Conservation (phyloP, 495 filamentous ascomycete genomes). For the Aspergillus baeticus region DNA sequence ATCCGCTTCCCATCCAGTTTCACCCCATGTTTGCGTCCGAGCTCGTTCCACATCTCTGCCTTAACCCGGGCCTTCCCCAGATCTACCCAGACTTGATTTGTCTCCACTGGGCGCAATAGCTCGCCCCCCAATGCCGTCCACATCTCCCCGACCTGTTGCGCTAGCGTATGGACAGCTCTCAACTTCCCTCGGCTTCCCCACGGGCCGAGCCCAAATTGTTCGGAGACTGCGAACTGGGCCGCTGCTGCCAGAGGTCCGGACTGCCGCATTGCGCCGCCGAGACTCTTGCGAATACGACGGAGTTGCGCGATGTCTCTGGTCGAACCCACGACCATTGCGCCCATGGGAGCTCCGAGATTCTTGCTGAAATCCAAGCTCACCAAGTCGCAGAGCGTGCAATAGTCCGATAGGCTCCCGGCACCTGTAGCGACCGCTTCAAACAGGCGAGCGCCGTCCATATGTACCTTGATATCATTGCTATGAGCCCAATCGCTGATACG, state of each 20-base stretch:
- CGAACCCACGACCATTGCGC: neutral
- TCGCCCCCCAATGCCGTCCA: neutral
- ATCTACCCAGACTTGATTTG: neutral
- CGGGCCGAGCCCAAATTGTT: neutral
- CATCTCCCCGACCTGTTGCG: neutral
- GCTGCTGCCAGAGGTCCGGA: neutral
- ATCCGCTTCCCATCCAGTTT: conserved; percentile 1
- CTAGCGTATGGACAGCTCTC: neutral
- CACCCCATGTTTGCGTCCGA: neutral
- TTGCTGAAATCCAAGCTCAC: conserved; percentile 1
- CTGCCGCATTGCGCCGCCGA: neutral
- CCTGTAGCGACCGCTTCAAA: neutral
- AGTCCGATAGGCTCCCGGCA: neutral
- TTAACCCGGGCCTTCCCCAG: neutral
- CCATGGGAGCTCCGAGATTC: conserved; percentile 3
- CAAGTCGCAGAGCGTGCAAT: neutral
- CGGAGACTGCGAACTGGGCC: neutral
- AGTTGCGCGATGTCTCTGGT: neutral
- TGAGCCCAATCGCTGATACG: neutral
- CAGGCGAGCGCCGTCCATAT: conserved; percentile 1
- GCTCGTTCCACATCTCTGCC: neutral
- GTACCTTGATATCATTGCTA: neutral
- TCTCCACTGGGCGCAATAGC: neutral
- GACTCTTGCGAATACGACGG: neutral
- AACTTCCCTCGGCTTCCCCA: neutral